Evolutionary conservation across 345 rosid species (phyloP).

Genomic region (Leavenworthia alabamica): DNA sequence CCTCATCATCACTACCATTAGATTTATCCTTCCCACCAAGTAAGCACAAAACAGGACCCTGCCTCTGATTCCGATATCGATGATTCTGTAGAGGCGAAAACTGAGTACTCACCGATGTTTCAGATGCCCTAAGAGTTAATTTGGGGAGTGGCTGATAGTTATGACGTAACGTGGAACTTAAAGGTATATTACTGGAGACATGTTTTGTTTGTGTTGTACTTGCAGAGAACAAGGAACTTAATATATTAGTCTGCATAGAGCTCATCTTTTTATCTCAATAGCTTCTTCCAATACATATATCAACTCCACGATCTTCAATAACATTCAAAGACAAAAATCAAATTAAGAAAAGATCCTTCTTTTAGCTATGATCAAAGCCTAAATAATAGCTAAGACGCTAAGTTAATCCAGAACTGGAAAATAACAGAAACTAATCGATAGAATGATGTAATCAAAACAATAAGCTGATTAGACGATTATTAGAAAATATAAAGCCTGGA

Average conservation of each 20-base stretch:
- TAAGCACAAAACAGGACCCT: slow-evolving; percentile 38
- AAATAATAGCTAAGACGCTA: background rate
- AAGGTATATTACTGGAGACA: background rate
- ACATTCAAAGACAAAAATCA: background rate
- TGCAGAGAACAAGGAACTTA: slow-evolving; percentile 7
- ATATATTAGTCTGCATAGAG: slow-evolving; percentile 5
- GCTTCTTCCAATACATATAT: background rate
- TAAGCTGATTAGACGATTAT: background rate
- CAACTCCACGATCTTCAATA: slow-evolving; percentile 9
- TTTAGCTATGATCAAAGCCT: background rate
- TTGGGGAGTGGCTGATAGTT: background rate
- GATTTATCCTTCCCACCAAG: slow-evolving; percentile 65
- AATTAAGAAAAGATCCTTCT: background rate
- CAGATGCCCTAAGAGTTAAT: slow-evolving; percentile 12
- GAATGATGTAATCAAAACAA: background rate
- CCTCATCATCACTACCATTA: slow-evolving; percentile 41
- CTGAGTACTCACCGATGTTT: slow-evolving; percentile 4
- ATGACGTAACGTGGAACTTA: background rate
- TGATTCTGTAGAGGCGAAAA: slow-evolving; percentile 23
- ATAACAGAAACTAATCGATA: background rate
- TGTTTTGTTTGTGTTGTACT: background rate
- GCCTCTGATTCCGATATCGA: slow-evolving; percentile 18
- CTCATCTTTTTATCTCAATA: slow-evolving; percentile 14
- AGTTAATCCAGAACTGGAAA: background rate
- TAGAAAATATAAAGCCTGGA: background rate